Evolutionary conservation across 257 asterid genomes (phyloP).

Genomic region (Henckelia pumila): DNA sequence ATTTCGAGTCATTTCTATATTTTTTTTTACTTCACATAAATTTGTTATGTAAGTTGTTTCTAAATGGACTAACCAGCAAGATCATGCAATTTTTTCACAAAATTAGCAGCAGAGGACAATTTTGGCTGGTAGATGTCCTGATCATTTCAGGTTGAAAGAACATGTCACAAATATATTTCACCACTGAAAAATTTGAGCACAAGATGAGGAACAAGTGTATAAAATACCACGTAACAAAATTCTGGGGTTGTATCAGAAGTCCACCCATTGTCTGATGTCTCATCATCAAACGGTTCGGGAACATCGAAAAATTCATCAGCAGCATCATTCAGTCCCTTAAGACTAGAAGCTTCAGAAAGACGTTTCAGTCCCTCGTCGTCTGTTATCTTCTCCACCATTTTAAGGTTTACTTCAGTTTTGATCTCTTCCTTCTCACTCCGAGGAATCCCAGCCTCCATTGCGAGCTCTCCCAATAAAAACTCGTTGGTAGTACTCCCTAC

Average conservation of each 20-base stretch:
- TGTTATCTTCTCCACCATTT: constrained; percentile 30
- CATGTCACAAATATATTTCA: constrained; percentile 9
- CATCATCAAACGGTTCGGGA: constrained; percentile 61
- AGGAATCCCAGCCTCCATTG: constrained; percentile 42
- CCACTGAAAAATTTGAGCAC: background rate
- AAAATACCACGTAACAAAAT: constrained; percentile 44
- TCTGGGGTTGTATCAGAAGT: constrained; percentile 36
- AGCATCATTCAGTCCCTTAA: constrained; percentile 54
- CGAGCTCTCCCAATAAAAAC: constrained; percentile 34
- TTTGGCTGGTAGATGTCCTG: constrained; percentile 58
- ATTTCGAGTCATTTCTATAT: constrained; percentile 10
- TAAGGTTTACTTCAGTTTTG: constrained; percentile 36
- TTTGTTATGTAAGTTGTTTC: background rate
- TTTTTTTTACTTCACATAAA: background rate
- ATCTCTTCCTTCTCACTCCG: constrained; percentile 42
- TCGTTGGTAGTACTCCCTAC: constrained; percentile 45
- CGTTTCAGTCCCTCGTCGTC: constrained; percentile 29
- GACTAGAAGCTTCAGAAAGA: constrained; percentile 47
- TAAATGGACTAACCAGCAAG: constrained; percentile 45
- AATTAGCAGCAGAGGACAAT: constrained; percentile 50
- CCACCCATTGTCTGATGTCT: constrained; percentile 48
- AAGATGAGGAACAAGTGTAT: background rate
- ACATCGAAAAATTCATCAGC: constrained; percentile 80
- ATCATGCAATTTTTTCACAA: constrained; percentile 70
- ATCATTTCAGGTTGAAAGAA: constrained; percentile 10